Base-by-base conservation (phyloP, 768 basidiomycete genomes). In the Amanita rubescens region DNA sequence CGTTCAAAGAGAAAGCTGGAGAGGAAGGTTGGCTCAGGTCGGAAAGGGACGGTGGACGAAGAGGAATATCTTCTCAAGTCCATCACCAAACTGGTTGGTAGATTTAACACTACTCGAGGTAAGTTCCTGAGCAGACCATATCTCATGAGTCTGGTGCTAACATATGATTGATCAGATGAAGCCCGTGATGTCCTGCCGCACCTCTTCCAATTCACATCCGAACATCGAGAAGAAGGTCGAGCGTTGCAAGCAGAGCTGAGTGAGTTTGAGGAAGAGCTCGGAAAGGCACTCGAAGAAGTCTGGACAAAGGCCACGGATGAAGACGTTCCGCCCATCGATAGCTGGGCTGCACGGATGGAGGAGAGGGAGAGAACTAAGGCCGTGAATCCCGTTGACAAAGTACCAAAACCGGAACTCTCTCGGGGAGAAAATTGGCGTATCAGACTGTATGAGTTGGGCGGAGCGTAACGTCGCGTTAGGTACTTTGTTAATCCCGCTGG, bases 21-120 rank as follows among this genome's bases (percentile, higher is more conserved):
- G 58, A 78, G 90, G 45, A 96, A 95, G 65, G 75, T 85, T 5
- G 89, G 87, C 0, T 90, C 90, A 0, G 94, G 96, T 1, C 72
- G 86, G 52, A 97, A 94, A 64, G 96, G 96, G 7, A 96, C 94
- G 0, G 87, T 94, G 0, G 94, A 95, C 62, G 96, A 98, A 67
- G 94, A 96, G 69, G 90, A 92, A 61, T 97, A 98, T 61, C 77
- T 98, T 5, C 76, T 99, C 37, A 84, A 77, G 52, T 94, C 91
- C 2, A 68, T 95, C 55, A 77, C 79, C 5, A 93, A 96, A 62
- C 74, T 96, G 2, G 80, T 82, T 15, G 72, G 71, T 11, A 71
- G 85, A 37, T 83, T 90, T 61, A 70, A 72, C 43, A 68, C 73
- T 5, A 76, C 79, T 17, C 85, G 82, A 71, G 78, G 91, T 91